These are phyloP conservation scores for Wickerhamiella hasegawae DNA, from an alignment of 805 yeast species.

Conservation along the genomic window DNA sequence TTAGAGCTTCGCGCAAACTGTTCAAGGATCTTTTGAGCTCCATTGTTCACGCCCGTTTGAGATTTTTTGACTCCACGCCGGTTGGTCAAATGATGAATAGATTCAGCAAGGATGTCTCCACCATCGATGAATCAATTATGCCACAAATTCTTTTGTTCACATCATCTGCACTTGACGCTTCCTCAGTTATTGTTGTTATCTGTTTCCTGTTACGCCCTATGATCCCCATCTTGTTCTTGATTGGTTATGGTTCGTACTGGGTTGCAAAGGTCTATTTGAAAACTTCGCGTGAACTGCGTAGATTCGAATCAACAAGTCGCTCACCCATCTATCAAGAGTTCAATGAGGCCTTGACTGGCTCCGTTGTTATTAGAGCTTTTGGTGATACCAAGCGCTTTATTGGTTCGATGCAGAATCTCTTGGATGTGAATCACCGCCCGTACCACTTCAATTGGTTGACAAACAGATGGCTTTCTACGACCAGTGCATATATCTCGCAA, in stretches of 20 bases:
- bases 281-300: constrained; percentile 79
- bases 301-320: constrained; percentile 75
- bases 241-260: constrained; percentile 42
- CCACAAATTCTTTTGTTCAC: constrained; percentile 63
- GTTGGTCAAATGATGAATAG: constrained; percentile 93
- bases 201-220: constrained; percentile 74
- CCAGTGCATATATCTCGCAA: constrained; percentile 76
- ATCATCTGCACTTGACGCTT: constrained; percentile 47
- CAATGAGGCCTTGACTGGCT: constrained; percentile 83
- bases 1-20: constrained; percentile 61
- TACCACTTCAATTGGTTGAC: constrained; percentile 92
- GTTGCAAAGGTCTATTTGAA: constrained; percentile 66
- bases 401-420: constrained; percentile 58
- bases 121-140: constrained; percentile 82
- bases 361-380: constrained; percentile 87
- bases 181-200: constrained; percentile 58
- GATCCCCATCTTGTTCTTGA: constrained; percentile 53
- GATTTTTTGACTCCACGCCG: constrained; percentile 93
- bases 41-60: constrained; percentile 59
- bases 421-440: constrained; percentile 79
- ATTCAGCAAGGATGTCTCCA: constrained; percentile 87
- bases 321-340: constrained; percentile 96
- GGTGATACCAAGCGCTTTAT: constrained; percentile 81
- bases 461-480: constrained; percentile 82
- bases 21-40: constrained; percentile 48